These are phyloP conservation scores for Epicoccum nigrum DNA, from an alignment of 2,329 filamentous ascomycete species.

Conservation along the genomic window DNA sequence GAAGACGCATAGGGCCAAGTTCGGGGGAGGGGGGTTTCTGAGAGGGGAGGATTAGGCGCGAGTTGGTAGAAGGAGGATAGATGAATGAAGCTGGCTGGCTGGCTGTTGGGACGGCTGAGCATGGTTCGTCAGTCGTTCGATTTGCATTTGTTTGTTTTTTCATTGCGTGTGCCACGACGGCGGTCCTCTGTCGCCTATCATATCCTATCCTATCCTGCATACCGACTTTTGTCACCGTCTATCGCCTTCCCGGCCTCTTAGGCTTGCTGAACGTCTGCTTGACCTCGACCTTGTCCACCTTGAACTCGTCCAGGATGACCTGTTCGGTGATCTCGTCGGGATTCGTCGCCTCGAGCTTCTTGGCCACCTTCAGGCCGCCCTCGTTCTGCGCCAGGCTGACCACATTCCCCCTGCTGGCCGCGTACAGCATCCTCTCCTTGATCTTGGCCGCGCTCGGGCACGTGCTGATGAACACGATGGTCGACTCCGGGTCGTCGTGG, in stretches of 20 bases:
- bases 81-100: background rate
- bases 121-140: too few species aligned
- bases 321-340: slow-evolving; percentile 74
- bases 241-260: slow-evolving; percentile 74
- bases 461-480: slow-evolving; percentile 81
- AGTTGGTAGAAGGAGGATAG: background rate
- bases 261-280: slow-evolving; percentile 76
- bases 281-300: slow-evolving; percentile 70
- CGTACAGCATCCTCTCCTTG: slow-evolving; percentile 86
- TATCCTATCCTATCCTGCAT: too few species aligned
- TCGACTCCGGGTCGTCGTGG: slow-evolving; percentile 63
- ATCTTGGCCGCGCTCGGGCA: slow-evolving; percentile 75
- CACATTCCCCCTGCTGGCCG: slow-evolving; percentile 65
- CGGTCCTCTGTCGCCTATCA: too few species aligned
- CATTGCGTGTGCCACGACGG: too few species aligned
- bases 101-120: too few species aligned
- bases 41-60: slow-evolving; percentile 32
- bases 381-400: slow-evolving; percentile 69
- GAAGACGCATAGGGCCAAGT: slow-evolving; percentile 40
- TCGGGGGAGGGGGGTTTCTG: slow-evolving; percentile 40
- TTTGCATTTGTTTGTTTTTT: too few species aligned
- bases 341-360: slow-evolving; percentile 70
- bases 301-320: slow-evolving; percentile 68
- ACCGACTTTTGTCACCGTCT: too few species aligned
- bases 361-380: slow-evolving; percentile 69